Evolutionary conservation across 1,139 yeast species (phyloP).

Genomic region (Maudiozyma humilis): DNA sequence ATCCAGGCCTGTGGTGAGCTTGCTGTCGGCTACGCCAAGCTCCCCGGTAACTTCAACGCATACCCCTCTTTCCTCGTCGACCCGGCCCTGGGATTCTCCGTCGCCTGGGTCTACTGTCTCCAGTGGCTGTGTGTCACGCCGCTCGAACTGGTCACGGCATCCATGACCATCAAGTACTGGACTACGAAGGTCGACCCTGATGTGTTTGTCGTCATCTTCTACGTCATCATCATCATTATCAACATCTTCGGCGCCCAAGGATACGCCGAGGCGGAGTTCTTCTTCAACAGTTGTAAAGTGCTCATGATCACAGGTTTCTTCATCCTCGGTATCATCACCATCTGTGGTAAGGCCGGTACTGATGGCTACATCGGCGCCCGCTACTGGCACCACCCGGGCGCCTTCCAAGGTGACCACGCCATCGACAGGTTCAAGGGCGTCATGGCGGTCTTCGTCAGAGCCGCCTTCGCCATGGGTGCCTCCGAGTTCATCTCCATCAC

Average conservation of each 20-base stretch:
- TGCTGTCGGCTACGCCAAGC: slow-evolving; percentile 65
- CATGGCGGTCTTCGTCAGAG: slow-evolving; percentile 70
- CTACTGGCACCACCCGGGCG: slow-evolving; percentile 57
- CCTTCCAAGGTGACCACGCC: slow-evolving; percentile 33
- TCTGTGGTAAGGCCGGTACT: slow-evolving; percentile 59
- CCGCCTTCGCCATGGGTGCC: slow-evolving; percentile 84
- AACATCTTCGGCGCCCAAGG: slow-evolving; percentile 48
- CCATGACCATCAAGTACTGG: slow-evolving; percentile 65
- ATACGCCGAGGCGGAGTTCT: slow-evolving; percentile 66
- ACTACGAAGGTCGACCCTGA: slow-evolving; percentile 51
- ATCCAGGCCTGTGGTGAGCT: slow-evolving; percentile 83
- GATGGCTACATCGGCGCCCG: slow-evolving; percentile 55
- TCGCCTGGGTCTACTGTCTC: slow-evolving; percentile 73
- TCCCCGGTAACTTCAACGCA: slow-evolving; percentile 70
- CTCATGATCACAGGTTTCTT: slow-evolving; percentile 57
- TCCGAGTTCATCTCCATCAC: slow-evolving; percentile 79
- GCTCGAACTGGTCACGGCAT: slow-evolving; percentile 67
- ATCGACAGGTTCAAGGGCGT: slow-evolving; percentile 59
- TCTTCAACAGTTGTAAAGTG: slow-evolving; percentile 62
- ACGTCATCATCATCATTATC: slow-evolving; percentile 41
- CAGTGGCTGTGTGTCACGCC: slow-evolving; percentile 77
- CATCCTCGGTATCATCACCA: slow-evolving; percentile 51
- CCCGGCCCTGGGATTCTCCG: slow-evolving; percentile 68
- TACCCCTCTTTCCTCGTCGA: slow-evolving; percentile 62
- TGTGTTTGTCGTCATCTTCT: slow-evolving; percentile 59